A percentile compares a stretch with the other conserved stretches of the same genome.
phyloP scores from a whole-genome alignment of 805 yeast species.

The Sugiyamaella qingdaonensis region DNA sequence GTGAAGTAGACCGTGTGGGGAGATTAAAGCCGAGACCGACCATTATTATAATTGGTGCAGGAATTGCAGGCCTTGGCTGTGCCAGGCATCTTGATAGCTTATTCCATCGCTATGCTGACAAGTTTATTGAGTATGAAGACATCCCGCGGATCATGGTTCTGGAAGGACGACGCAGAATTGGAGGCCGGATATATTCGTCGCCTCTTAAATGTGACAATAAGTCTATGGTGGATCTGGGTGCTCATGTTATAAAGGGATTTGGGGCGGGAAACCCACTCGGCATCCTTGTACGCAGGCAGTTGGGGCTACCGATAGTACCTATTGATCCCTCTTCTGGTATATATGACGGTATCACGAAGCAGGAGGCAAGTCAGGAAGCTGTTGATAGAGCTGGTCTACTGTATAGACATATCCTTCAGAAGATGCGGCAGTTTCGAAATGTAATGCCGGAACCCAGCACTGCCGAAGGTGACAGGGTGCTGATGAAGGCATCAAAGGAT shows the following conservation, averaged over 20 bases:
- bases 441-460: slow-evolving; percentile 32
- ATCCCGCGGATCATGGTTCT: slow-evolving; percentile 38
- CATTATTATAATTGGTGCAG: slow-evolving; percentile 87
- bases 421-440: slow-evolving; percentile 33
- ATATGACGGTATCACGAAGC: slow-evolving; percentile 34
- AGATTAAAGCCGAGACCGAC: slow-evolving; percentile 34
- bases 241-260: slow-evolving; percentile 38
- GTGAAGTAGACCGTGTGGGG: not conserved
- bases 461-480: slow-evolving; percentile 35
- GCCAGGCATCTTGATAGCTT: slow-evolving; percentile 90
- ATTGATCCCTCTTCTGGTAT: slow-evolving; percentile 32
- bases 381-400: slow-evolving; percentile 34
- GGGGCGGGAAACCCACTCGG: slow-evolving; percentile 41
- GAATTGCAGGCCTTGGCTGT: slow-evolving; percentile 93
- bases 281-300: slow-evolving; percentile 37
- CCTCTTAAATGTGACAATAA: slow-evolving; percentile 24
- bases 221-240: slow-evolving; percentile 38
- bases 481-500: slow-evolving; percentile 37
- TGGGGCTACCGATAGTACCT: slow-evolving; percentile 37
- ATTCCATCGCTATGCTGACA: slow-evolving; percentile 31
- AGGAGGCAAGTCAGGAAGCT: slow-evolving; percentile 26
- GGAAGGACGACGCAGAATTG: slow-evolving; percentile 39
- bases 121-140: slow-evolving; percentile 36
- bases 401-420: slow-evolving; percentile 35
- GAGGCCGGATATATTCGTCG: slow-evolving; percentile 40